Base-by-base conservation (phyloP, 306 rosid species). In the Alnus rubra region DNA sequence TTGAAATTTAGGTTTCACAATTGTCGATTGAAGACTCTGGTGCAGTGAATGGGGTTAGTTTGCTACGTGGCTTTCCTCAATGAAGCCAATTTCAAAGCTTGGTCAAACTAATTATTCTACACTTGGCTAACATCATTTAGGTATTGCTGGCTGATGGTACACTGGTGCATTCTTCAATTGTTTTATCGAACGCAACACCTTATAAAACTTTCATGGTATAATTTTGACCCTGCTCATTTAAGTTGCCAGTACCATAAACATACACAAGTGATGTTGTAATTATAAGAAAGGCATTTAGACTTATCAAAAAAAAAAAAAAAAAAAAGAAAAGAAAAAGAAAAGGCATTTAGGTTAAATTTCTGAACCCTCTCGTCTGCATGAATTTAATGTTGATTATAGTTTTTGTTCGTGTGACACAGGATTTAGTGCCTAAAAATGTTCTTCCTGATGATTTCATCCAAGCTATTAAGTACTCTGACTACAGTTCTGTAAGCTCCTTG, bases 101-200 rank as follows among this genome's bases (percentile, higher is more conserved):
- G 80, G 51, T 78, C 73, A 14, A 76, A 23, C 74, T 63, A 77
- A 78, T 67, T 81, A 65, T 79, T 80, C 35, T 73, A 68, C 82
- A 78, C 28, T 49, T 79, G 81, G 78, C 83, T 75, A 59, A 16
- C 28, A 72, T 72, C 74, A 42, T 88, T 48, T 81, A 95, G 99
- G 96, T 92, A 65, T 73, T 84, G 80, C 79, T 93, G 83, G 92
- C 91, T 63, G 98, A 91, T 83, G 99, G 99, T 60, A 90, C 94
- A 15, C 75, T 49, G 73, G 92, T 95, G 81, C 89, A 62, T 80
- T 86, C 98, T 82, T 93, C 98, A 74, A 75, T 78, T 78, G 96
- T 93, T 82, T 79, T 95, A 74, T 95, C 99, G 35, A 95, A 93
- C 71, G 98, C 99, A 63, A 95, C 99, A 31, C 99, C 99, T 6